phyloP scores from a whole-genome alignment of 2,329 filamentous ascomycete genomes.

The Coniochaeta hoffmannii region DNA sequence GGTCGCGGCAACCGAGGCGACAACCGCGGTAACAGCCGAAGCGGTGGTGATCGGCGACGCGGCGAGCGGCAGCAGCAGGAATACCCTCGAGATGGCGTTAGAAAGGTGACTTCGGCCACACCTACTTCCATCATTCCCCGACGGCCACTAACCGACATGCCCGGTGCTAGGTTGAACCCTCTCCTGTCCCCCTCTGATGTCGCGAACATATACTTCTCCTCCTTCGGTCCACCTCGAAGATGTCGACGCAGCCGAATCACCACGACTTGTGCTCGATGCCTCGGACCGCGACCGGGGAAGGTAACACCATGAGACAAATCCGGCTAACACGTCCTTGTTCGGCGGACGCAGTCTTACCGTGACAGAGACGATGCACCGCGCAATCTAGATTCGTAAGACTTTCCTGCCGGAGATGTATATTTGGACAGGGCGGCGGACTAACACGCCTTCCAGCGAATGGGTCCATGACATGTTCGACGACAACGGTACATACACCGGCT shows the following conservation, averaged over 20 bases:
- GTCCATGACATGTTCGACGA: slow-evolving; percentile 88
- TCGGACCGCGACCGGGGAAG: slow-evolving; percentile 24
- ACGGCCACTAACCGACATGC: slow-evolving; percentile 5
- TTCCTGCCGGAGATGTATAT: background rate
- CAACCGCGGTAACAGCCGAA: slow-evolving; percentile 12
- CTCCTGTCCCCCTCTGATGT: slow-evolving; percentile 23
- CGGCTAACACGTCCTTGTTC: slow-evolving; percentile 35
- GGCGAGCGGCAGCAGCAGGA: slow-evolving; percentile 29
- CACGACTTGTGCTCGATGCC: slow-evolving; percentile 22
- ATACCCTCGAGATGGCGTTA: slow-evolving; percentile 75
- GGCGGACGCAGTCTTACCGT: slow-evolving; percentile 48
- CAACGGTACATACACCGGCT: slow-evolving; percentile 38
- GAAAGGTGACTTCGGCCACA: slow-evolving; percentile 59
- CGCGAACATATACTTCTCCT: slow-evolving; percentile 16
- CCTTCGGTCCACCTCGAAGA: slow-evolving; percentile 17
- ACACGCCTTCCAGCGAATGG: slow-evolving; percentile 62
- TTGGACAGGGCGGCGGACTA: slow-evolving; percentile 10
- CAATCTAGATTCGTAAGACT: slow-evolving; percentile 62
- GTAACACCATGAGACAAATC: slow-evolving; percentile 28
- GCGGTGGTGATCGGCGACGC: slow-evolving; percentile 24
- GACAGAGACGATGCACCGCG: slow-evolving; percentile 54
- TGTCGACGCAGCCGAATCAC: slow-evolving; percentile 19
- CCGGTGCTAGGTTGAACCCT: slow-evolving; percentile 21
- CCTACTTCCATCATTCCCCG: background rate
- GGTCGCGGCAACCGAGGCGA: slow-evolving; percentile 11